Base-by-base conservation (phyloP, 768 basidiomycete species). In the button mushroom (Agaricus bisporus) region DNA sequence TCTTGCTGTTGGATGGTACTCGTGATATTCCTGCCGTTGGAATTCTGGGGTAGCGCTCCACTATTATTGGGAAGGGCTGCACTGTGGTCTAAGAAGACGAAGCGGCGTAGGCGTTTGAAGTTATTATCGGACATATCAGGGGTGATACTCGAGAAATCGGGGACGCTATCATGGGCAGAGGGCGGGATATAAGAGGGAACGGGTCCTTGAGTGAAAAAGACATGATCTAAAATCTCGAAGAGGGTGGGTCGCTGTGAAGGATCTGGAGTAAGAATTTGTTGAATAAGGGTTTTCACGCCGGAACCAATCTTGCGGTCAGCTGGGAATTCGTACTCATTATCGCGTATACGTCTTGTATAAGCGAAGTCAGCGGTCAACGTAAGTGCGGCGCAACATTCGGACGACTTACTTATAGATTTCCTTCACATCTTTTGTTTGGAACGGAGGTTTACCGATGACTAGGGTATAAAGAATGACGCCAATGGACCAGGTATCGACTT, bases 361-460 rank as follows among this genome's bases (percentile, higher is more conserved):
- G 25, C 11, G 41, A 49, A 14, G 48, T 62, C 29, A 58, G 53
- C 18, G 51, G 41, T 35, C 10, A 32, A 32, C 32, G 44, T 2
- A 12, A 51, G 45, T 32, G 2, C 35, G 25, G 46, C 1, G 11
- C 32, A 36, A 12, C 36, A 1, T 4, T 45, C 53, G n/a, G 42
- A 29, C 14, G 43, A 56, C 83, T 68, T 63, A 88, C 88, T 92
- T 86, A 72, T 98, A 97, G 56, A 98, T 98, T 10, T 83, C 85
- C 69, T 98, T 97, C 62, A 98, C 93, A 49, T 98, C 94, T 66
- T 97, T 94, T 14, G 94, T 98, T 68, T 99, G 97, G 75, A 99
- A 99, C 0, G 95, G 95, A 1, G 95, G 95, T n/a, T 88, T 84
- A 11, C 97, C 97, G 29, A 98, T 78, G 29, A 95, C 74, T 48